Conservation (phyloP, 805 yeast species). For the Nakazawaea peltata region DNA sequence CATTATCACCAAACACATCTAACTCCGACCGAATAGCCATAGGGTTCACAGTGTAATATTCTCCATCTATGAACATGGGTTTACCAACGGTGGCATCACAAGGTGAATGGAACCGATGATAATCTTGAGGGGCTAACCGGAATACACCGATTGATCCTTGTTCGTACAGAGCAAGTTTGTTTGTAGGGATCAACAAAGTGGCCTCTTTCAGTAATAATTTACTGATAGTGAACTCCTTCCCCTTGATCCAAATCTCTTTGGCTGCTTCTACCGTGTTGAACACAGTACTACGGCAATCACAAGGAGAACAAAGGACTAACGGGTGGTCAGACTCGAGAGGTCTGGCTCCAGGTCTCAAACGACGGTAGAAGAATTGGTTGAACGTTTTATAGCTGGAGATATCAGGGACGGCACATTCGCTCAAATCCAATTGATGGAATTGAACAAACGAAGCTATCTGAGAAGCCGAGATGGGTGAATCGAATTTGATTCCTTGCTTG, state of each 20-base stretch:
- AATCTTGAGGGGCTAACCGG: constrained; percentile 94
- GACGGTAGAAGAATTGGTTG: constrained; percentile 84
- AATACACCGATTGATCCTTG: constrained; percentile 68
- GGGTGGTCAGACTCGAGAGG: constrained; percentile 52
- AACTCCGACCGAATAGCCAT: constrained; percentile 88
- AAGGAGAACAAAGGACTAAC: constrained; percentile 61
- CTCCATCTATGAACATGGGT: constrained; percentile 71
- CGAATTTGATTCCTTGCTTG: constrained; percentile 82
- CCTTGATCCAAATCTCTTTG: constrained; percentile 83
- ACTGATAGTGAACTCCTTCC: constrained; percentile 60
- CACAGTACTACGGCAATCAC: constrained; percentile 79
- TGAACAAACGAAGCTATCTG: constrained; percentile 72
- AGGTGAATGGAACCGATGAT: constrained; percentile 88
- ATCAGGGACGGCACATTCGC: constrained; percentile 51
- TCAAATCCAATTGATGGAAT: constrained; percentile 73
- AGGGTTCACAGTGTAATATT: constrained; percentile 93
- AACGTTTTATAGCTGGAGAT: constrained; percentile 53
- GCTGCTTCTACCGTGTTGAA: constrained; percentile 56
- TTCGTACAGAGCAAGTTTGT: constrained; percentile 23
- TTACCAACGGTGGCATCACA: constrained; percentile 67
- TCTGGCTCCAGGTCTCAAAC: constrained; percentile 64
- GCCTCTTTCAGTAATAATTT: constrained; percentile 45
- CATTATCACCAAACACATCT: constrained; percentile 91
- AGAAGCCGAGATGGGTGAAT: constrained; percentile 52
- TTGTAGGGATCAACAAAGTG: constrained; percentile 22